Evolutionary conservation across 176 grass and related monocot species (phyloP).

Genomic region (Oryza longistaminata): DNA sequence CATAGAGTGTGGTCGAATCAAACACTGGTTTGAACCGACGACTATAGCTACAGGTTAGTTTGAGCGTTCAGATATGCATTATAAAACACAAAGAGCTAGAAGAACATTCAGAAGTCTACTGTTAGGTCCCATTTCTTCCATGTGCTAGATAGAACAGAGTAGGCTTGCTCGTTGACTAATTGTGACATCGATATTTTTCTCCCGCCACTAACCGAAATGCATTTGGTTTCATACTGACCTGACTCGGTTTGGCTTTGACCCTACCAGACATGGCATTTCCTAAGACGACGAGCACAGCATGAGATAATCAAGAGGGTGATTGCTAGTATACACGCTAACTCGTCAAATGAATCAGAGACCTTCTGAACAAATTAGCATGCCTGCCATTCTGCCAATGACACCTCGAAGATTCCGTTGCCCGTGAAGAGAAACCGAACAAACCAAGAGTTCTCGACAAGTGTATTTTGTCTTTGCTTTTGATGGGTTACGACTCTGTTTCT

Average conservation of each 20-base stretch:
- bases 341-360: neutral
- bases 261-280: constrained; percentile 5
- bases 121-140: neutral
- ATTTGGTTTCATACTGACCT: constrained; percentile 24
- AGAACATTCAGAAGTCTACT: neutral
- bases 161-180: constrained; percentile 16
- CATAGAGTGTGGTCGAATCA: constrained; percentile 17
- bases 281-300: constrained; percentile 11
- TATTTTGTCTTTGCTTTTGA: constrained; percentile 10
- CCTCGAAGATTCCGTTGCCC: constrained; percentile 26
- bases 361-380: neutral
- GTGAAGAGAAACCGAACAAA: neutral
- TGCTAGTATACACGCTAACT: neutral
- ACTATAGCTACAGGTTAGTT: neutral
- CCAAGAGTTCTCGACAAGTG: constrained; percentile 23
- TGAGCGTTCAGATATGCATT: neutral
- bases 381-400: neutral
- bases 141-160: neutral
- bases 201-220: constrained; percentile 5
- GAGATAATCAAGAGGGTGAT: constrained; percentile 8
- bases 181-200: neutral
- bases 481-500: neutral
- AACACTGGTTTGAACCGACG: neutral
- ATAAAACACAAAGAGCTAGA: neutral
- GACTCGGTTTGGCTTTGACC: neutral